Conservation (phyloP, 2,329 filamentous ascomycete genomes). For the Myotisia sp. region DNA sequence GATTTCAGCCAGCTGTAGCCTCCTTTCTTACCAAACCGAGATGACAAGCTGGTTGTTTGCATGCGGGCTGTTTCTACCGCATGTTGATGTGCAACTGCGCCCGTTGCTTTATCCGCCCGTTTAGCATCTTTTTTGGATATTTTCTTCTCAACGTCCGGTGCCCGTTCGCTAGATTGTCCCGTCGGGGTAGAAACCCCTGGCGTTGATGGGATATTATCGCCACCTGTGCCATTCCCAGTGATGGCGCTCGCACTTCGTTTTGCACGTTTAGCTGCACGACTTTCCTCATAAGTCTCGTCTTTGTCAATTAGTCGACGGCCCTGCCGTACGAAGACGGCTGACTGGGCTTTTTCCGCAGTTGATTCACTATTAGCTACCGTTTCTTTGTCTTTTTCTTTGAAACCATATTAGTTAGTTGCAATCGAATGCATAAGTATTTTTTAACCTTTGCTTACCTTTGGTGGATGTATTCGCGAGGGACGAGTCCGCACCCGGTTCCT, state of each 20-base stretch:
- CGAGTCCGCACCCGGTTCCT: constrained; percentile 34
- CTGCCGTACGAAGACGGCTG: constrained; percentile 33
- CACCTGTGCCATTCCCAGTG: constrained; percentile 38
- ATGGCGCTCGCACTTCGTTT: constrained; percentile 45
- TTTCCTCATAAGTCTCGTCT: constrained; percentile 61
- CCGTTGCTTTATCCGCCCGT: constrained; percentile 61
- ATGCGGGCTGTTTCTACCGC: constrained; percentile 72
- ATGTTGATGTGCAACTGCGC: constrained; percentile 63
- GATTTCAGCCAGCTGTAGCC: constrained; percentile 36
- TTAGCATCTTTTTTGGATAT: constrained; percentile 80
- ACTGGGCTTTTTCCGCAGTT: constrained; percentile 16
- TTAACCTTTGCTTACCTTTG: constrained; percentile 23
- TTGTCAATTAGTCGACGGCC: constrained; percentile 49
- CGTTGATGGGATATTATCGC: constrained; percentile 42
- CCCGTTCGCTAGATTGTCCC: constrained; percentile 26
- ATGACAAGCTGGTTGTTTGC: constrained; percentile 51
- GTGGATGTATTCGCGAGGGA: too few relatives aligned
- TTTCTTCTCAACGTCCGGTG: constrained; percentile 50
- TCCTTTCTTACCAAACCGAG: constrained; percentile 33
- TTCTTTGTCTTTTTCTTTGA: too few relatives aligned
- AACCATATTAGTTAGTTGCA: too few relatives aligned
- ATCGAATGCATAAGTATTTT: constrained; percentile 25
- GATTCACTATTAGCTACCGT: background rate
- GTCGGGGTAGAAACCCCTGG: constrained; percentile 41
- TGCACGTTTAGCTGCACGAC: constrained; percentile 51